phyloP scores from a whole-genome alignment of 1,284 basidiomycete species.

The Ustilago trichophora region DNA sequence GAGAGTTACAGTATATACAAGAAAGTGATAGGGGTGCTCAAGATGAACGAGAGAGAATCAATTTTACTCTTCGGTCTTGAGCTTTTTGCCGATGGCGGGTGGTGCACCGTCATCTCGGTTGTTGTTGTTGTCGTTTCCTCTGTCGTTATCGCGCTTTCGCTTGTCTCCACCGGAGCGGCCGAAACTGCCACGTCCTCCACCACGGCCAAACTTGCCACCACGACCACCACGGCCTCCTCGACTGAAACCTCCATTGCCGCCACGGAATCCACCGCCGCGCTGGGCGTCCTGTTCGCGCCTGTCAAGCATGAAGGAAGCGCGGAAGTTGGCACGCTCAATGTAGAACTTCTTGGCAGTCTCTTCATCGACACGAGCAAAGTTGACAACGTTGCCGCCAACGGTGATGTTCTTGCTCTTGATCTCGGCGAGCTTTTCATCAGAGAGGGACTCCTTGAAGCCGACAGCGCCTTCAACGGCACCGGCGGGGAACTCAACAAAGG shows the following conservation, averaged over 20 bases:
- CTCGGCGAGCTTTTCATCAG: slow-evolving; percentile 68
- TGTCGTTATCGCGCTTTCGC: slow-evolving; percentile 47
- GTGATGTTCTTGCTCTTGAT: slow-evolving; percentile 68
- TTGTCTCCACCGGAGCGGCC: slow-evolving; percentile 53
- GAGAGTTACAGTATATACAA: no score
- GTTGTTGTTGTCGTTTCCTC: no score
- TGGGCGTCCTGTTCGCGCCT: slow-evolving; percentile 52
- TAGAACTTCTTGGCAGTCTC: slow-evolving; percentile 78
- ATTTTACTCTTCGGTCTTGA: slow-evolving; percentile 38
- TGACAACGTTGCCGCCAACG: slow-evolving; percentile 67
- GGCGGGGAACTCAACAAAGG: slow-evolving; percentile 53
- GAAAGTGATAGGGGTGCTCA: no score
- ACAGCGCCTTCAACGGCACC: slow-evolving; percentile 68
- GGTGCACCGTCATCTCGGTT: slow-evolving; percentile 26
- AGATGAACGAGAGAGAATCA: no score
- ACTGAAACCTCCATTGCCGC: slow-evolving; percentile 55
- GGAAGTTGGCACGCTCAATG: slow-evolving; percentile 75
- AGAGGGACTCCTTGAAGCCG: slow-evolving; percentile 67
- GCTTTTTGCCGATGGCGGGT: slow-evolving; percentile 45
- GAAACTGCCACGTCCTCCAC: slow-evolving; percentile 59
- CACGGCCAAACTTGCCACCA: slow-evolving; percentile 64
- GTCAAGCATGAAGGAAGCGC: slow-evolving; percentile 69
- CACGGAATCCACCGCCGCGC: slow-evolving; percentile 74
- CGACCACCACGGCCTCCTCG: slow-evolving; percentile 66
- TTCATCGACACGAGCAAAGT: slow-evolving; percentile 68